Evolutionary conservation across 73 alveolate genomes (phyloP), one percentile per base, ranked within the genome.

Genomic region (Paramecium caudatum): DNA sequence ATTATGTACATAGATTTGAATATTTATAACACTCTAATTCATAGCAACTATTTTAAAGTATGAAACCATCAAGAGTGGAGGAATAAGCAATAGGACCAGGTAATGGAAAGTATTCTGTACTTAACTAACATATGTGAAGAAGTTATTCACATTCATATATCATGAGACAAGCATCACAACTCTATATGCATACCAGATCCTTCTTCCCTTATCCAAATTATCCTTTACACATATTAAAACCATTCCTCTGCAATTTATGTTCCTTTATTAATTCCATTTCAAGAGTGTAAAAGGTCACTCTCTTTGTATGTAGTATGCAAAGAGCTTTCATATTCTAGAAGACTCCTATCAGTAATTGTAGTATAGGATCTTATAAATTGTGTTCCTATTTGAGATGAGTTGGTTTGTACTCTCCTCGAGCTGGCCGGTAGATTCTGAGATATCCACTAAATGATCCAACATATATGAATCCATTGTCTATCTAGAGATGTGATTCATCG

Each of bases 81-180:
- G 74, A 46, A 45, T 86, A 86, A 63, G 55, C 12, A 25, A 86
- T 63, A 4, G 93, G 93, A 27, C 90, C 82, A 39, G 93, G 93
- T 27, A 86, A 45, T 0, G 84, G 90, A 27, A 86, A 86, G 34
- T 86, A 70, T 65, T 86, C 88, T 19, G 88, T 74, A 74, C 88
- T 37, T 33, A 86, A 46, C 43, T 86, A 25, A 43, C 82, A 70
- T 5, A 32, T 49, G 5, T 55, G 62, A 9, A 55, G 74, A 17
- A 86, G 33, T 43, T 61, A 86, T 43, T 86, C 93, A 41, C 46
- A 61, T 63, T 86, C 87, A 25, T 62, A 45, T 21, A 86, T 86
- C 93, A 86, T 86, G 4, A 86, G 33, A 7, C 46, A 41, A 1
- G 90, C 93, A 86, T 86, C 93, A 63, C 93, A 86, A 21, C 93